Percentiles rank a stretch among this genome's conserved stretches.
Conservation (phyloP, 2,329 filamentous ascomycete genomes). For the Diplodia scrobiculata region DNA sequence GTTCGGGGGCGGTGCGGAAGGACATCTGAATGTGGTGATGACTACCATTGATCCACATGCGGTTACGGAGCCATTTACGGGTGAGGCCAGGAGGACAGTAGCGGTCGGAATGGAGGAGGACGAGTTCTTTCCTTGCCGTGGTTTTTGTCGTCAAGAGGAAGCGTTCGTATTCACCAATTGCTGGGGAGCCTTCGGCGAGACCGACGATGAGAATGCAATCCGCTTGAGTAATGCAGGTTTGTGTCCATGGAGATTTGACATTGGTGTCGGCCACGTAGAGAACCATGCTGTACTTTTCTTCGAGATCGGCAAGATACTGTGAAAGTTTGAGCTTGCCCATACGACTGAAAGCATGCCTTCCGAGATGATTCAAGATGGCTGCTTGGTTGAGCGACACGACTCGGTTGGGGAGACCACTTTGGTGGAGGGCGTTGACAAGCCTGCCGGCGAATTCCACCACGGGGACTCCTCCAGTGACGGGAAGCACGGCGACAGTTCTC, state of each 20-base stretch:
- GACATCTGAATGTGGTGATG: conserved; percentile 98
- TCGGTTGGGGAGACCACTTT: conserved; percentile 86
- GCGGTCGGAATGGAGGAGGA: conserved; percentile 83
- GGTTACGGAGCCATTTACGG: conserved; percentile 80
- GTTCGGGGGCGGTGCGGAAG: conserved; percentile 73
- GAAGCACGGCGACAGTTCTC: conserved; percentile 87
- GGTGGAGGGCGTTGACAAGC: conserved; percentile 80
- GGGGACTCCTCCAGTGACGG: conserved; percentile 86
- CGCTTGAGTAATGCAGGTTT: conserved; percentile 94
- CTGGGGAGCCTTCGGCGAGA: conserved; percentile 83
- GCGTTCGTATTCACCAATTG: conserved; percentile 92
- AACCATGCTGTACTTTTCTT: conserved; percentile 95
- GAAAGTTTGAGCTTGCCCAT: conserved; percentile 97
- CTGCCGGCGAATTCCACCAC: conserved; percentile 93
- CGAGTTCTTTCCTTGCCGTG: conserved; percentile 88
- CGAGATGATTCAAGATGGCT: conserved; percentile 89
- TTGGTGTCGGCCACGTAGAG: conserved; percentile 95
- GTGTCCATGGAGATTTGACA: conserved; percentile 96
- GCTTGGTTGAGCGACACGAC: conserved; percentile 92
- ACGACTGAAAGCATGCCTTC: conserved; percentile 91
- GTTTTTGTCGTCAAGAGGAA: conserved; percentile 97
- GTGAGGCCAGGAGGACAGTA: conserved; percentile 85
- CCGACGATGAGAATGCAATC: conserved; percentile 95
- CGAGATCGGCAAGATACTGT: conserved; percentile 92
- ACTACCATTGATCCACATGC: conserved; percentile 96